Evolutionary conservation across 441 rosid species (phyloP), one percentile per base, ranked within the genome.

Genomic region (Euphorbia schlechtendalii): DNA sequence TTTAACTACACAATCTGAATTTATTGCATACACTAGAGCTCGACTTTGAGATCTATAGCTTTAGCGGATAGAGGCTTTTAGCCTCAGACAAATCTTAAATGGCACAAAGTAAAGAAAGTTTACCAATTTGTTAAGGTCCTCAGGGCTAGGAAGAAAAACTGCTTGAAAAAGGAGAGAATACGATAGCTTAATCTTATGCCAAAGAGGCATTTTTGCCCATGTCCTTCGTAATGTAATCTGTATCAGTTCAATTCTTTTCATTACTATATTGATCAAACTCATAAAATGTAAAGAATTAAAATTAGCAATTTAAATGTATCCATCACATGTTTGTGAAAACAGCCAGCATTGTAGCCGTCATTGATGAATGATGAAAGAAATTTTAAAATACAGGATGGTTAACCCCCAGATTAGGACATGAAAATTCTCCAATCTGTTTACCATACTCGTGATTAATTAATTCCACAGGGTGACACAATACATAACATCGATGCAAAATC

Each of bases 201-300:
- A 84, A 69, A 91, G 86, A 54, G 96, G 89, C 98, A 94, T 89
- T 81, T 82, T 94, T 4, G 66, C 82, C 99, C 99, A 94, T 45
- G 96, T 84, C 78, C 96, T 80, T 65, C 81, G 74, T 56, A 86
- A 61, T 1, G 96, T 91, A 61, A 91, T 78, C 99, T 94, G 86
- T 32, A 2, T 32, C 34, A 32, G 34, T 32, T 32, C 3, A 32
- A 32, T 6, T 32, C 3, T 32, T 32, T 32, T 32, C 6, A 32
- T 32, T 32, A 32, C 6, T 32, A 32, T 2, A 32, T 32, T 32
- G 34, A n/a, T 69, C 46, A 24, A 59, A 58, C 24, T 38, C 36
- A 60, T 25, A 61, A 9, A 59, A 22, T 48, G 40, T 9, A 11
- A 32, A 28, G 30, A 13, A 2, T 27, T 53, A 41, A 20, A 55